Base-by-base conservation (phyloP, 176 grass and related monocot species). In the Areca catechu region DNA sequence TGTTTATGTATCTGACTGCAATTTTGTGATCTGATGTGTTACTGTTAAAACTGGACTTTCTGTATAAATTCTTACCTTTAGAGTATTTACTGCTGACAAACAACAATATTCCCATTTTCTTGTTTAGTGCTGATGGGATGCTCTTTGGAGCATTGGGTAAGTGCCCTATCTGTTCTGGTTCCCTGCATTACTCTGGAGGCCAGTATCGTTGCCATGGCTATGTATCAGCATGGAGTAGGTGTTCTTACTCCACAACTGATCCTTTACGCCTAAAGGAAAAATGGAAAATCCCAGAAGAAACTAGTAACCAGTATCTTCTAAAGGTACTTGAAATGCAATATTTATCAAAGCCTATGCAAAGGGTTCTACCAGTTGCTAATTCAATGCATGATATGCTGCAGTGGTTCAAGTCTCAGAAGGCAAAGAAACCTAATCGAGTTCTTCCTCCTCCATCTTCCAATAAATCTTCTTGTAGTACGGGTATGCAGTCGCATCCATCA, bases 401-500 rank as follows among this genome's bases (percentile, higher is more conserved):
- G 91, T 96, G 91, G 91, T 87, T 82, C 56, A 90, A 87, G 71
- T 87, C 77, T 70, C 91, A 96, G 67, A 96, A 90, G 68, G 61
- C 56, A 48, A 96, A 87, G 56, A 96, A 90, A 71, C 80, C 74
- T 66, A 75, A 51, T 16, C 77, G 86, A 68, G 61, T 96, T 82
- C 86, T 96, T 53, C 91, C 91, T 15, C 83, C 74, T 29, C 27
- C 27, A 67, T 73, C 91, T 68, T 74, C 91, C 74, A 62, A 59
- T 72, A 96, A 83, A 67, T 58, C 74, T 76, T 55, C 67, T 17
- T 52, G 20, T 70, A 62, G 64, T 29, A 55, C 76, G 62, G 67
- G 73, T 70, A 65, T 73, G 60, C 61, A 56, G 54, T 20, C 65
- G 3, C 25, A 55, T 54, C 72, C 62, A 63, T 70, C 70, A 59